Base-by-base conservation (phyloP, 1,284 basidiomycete genomes). In the Nidula niveotomentosa region DNA sequence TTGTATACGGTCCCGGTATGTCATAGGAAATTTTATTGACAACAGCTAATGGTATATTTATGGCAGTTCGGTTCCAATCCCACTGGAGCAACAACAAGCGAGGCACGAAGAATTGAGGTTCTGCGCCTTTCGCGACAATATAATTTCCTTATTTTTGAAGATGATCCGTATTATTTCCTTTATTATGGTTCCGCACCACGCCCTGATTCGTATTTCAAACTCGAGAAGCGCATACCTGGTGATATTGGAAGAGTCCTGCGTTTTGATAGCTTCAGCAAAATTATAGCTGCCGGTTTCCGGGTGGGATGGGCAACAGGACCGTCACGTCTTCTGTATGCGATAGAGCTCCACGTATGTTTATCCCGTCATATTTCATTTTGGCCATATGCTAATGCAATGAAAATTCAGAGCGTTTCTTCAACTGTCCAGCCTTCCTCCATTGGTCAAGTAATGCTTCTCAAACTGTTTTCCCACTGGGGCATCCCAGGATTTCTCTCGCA, bases 211-310 rank as follows among this genome's bases (percentile, higher is more conserved):
- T 91, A 90, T 69, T 87, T 90, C 63, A 73, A 78, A 51, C 75
- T 91, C 45, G 88, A 91, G 36, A 41, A 36, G 18, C 7, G 37
- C 13, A 71, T 78, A 17, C 61, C 55, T 35, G 48, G 56, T 30
- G 60, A 64, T 46, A 51, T 64, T 17, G 82, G 83, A 1, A 73
- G 78, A 33, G 81, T 93, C 10, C 55, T 93, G 13, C 80, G 92
- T 23, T 90, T 93, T 65, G 92, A 94, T 68, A 90, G 87, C 62
- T 78, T 95, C 58, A 91, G 87, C 53, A 96, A 96, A 75, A 78
- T 94, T 41, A 75, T 94, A 23, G 89, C 89, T 2, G 85, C 87
- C 6, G 91, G 91, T 46, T 79, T 88, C 61, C 80, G 85, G 13
- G 76, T 93, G 56, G 94, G 93, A 8, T 94, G 90, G 67, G 84